phyloP scores from a whole-genome alignment of 2,329 filamentous ascomycete genomes.

The Aspergillus chevalieri region DNA sequence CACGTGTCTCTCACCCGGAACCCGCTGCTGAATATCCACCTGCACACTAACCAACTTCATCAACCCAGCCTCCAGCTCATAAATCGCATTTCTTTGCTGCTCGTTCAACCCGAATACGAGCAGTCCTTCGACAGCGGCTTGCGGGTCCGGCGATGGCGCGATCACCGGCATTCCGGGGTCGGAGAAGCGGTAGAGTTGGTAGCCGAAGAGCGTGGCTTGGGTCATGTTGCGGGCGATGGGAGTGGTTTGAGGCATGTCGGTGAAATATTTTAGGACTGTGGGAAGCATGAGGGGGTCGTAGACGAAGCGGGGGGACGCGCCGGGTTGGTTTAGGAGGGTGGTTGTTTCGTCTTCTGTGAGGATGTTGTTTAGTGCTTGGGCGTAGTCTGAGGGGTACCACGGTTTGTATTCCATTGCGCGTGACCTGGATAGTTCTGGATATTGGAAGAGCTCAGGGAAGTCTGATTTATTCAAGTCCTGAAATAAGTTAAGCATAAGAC shows the following conservation, averaged over 20 bases:
- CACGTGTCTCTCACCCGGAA: constrained; percentile 4
- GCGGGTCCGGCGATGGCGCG: constrained; percentile 11
- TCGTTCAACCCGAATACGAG: constrained; percentile 20
- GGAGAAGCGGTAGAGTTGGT: constrained; percentile 18
- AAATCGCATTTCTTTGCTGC: constrained; percentile 18
- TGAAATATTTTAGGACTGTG: constrained; percentile 22
- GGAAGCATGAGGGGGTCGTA: constrained; percentile 27
- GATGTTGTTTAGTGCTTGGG: constrained; percentile 16
- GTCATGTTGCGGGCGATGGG: constrained; percentile 21
- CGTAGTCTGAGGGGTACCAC: constrained; percentile 21
- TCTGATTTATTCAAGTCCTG: no score
- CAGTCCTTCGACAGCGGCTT: constrained; percentile 19
- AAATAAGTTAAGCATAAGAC: no score
- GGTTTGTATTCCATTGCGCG: constrained; percentile 16
- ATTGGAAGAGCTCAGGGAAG: background rate
- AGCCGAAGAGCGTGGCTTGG: constrained; percentile 18
- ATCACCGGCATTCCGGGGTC: constrained; percentile 17
- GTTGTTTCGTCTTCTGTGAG: constrained; percentile 16
- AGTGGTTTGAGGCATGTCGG: constrained; percentile 11
- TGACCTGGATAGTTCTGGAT: background rate
- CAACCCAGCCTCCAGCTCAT: constrained; percentile 18
- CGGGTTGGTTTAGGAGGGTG: constrained; percentile 10
- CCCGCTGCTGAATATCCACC: constrained; percentile 16
- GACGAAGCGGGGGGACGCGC: constrained; percentile 21
- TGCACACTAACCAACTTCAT: constrained; percentile 13